These are phyloP conservation scores for Mycena olivaceomarginata DNA, from an alignment of 768 basidiomycete species.

Conservation along the genomic window DNA sequence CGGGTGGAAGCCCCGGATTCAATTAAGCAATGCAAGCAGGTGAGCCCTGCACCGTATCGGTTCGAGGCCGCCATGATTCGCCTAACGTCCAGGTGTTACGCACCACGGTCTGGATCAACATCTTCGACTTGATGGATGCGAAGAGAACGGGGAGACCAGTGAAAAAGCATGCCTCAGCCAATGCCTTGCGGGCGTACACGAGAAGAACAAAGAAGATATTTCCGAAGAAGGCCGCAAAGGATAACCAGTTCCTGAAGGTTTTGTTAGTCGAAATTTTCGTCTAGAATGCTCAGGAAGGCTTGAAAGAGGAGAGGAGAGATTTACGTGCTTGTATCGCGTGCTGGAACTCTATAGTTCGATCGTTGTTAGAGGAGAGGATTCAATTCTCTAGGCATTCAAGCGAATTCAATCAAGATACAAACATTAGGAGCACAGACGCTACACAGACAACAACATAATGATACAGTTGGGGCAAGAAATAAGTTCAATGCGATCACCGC, in stretches of 20 bases:
- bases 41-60: slow-evolving; percentile 20
- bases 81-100: slow-evolving; percentile 23
- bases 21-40: slow-evolving; percentile 40
- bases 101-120: slow-evolving; percentile 37
- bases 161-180: slow-evolving; percentile 24
- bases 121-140: slow-evolving; percentile 41
- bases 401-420: slow-evolving; percentile 17
- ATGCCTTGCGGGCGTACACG: slow-evolving; percentile 31
- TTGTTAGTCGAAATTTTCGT: slow-evolving; percentile 35
- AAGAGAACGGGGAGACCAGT: slow-evolving; percentile 34
- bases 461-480: slow-evolving; percentile 31
- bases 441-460: slow-evolving; percentile 22
- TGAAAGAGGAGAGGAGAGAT: too few species aligned
- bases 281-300: background rate
- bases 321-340: background rate
- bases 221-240: slow-evolving; percentile 33
- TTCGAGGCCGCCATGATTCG: too few species aligned
- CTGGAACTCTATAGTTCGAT: background rate
- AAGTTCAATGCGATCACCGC: background rate
- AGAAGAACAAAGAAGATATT: slow-evolving; percentile 31
- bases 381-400: slow-evolving; percentile 7
- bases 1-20: slow-evolving; percentile 34
- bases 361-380: background rate
- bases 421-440: background rate
- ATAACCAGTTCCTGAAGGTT: slow-evolving; percentile 39